Percentiles rank a stretch among this genome's conserved stretches.
phyloP scores from a whole-genome alignment of 441 rosid genomes.

The Pelargonium myrrhifolium region DNA sequence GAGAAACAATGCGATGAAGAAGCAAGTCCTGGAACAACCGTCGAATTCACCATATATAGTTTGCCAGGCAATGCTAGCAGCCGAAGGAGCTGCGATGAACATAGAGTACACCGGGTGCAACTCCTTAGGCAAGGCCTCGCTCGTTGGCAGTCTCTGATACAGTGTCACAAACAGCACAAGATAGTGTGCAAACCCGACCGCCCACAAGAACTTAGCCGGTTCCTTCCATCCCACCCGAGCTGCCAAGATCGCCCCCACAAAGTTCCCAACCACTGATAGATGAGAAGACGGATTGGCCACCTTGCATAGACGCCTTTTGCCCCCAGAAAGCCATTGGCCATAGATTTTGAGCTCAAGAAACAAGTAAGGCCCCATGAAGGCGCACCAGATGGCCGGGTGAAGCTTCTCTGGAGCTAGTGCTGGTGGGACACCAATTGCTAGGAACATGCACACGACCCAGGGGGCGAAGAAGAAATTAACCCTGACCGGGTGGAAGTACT shows the following conservation, averaged over 20 bases:
- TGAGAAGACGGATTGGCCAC: conserved; percentile 91
- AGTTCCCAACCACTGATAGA: conserved; percentile 73
- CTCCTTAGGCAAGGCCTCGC: conserved; percentile 76
- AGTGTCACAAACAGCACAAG: conserved; percentile 79
- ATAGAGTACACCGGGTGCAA: conserved; percentile 91
- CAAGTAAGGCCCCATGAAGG: conserved; percentile 71
- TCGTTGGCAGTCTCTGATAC: conserved; percentile 88
- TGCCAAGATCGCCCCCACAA: conserved; percentile 78
- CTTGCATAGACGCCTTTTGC: conserved; percentile 75
- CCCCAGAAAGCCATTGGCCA: conserved; percentile 95
- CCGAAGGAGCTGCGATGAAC: conserved; percentile 85
- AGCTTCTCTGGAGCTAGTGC: conserved; percentile 25
- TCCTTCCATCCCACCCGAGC: conserved; percentile 82
- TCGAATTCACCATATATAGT: conserved; percentile 59
- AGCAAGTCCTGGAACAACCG: conserved; percentile 59
- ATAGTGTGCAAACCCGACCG: conserved; percentile 80
- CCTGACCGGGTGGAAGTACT: conserved; percentile 72
- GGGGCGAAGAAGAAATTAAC: conserved; percentile 95
- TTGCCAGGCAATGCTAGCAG: conserved; percentile 87
- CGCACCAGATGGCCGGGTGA: conserved; percentile 57
- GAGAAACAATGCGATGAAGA: conserved; percentile 50
- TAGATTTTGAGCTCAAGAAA: conserved; percentile 73
- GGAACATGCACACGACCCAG: conserved; percentile 64
- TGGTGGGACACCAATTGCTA: conserved; percentile 68
- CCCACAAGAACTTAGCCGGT: conserved; percentile 82